phyloP scores from a whole-genome alignment of 2,329 filamentous ascomycete species.

The Fusarium sacchari region DNA sequence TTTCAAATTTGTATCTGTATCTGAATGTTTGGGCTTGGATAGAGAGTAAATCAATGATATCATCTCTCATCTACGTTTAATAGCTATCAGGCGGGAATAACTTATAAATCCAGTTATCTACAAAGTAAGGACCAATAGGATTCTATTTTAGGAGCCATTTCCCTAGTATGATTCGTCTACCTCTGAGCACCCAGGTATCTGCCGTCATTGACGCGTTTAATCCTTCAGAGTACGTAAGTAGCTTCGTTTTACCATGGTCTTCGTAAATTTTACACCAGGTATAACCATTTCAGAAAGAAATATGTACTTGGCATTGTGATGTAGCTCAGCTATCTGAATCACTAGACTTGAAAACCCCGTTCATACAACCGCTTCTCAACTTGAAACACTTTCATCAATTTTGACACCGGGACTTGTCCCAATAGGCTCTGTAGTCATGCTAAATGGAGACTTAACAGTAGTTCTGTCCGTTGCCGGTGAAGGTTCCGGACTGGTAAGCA shows the following conservation, averaged over 20 bases:
- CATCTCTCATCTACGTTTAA: background rate
- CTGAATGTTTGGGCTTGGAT: background rate
- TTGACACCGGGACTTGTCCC: accelerated
- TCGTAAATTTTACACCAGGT: accelerated
- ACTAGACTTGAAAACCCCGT: background rate
- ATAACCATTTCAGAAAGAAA: background rate
- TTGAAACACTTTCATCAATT: accelerated
- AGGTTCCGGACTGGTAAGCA: conserved; percentile 25
- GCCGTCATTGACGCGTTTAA: background rate
- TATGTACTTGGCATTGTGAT: background rate
- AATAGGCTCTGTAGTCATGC: background rate
- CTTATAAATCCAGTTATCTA: too few species aligned
- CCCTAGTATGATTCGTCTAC: background rate
- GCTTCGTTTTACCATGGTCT: too few species aligned
- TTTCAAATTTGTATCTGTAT: background rate
- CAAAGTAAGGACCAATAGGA: too few species aligned
- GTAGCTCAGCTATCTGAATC: background rate
- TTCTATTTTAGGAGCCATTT: background rate
- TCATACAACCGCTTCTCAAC: background rate
- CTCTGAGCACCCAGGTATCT: background rate
- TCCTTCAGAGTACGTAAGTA: background rate
- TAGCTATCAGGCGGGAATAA: too few species aligned
- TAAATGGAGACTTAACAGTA: background rate
- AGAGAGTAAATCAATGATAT: background rate
- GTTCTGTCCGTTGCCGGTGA: conserved; percentile 28